Evolutionary conservation across 306 rosid species (phyloP), one percentile per base, ranked within the genome.

Genomic region (Dalbergia cochinchinensis): DNA sequence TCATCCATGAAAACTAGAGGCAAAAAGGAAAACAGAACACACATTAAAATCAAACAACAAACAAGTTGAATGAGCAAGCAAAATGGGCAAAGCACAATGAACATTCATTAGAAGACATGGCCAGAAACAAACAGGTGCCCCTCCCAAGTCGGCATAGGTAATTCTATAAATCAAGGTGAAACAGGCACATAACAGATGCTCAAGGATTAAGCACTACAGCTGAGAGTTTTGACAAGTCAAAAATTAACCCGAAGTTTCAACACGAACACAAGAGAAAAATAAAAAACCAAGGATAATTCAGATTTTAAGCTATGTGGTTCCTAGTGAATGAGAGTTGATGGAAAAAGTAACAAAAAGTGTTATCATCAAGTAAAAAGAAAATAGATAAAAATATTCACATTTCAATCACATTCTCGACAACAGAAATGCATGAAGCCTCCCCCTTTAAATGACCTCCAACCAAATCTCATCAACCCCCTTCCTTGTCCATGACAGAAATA

Each of bases 141-240:
- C 8, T 39, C 3, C 5, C 65, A 60, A 70, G 77, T 70, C 71
- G 41, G 55, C 26, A 42, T 50, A 58, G 48, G 26, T 73, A 18
- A 62, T 18, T 70, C 18, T 18, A 60, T n/a, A 55, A n/a, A 57
- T 68, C 14, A 31, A 53, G 22, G 11, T 51, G 7, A 16, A 16
- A 59, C 8, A 8, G 5, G 34, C 26, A 53, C 57, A 65, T 9
- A 51, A 51, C 31, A 76, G 3, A 53, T 11, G 64, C 64, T 22
- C 35, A 7, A 7, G 20, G 26, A 14, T 42, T 31, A 15, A 61
- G 18, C 69, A 22, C 42, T 13, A 10, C 53, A 47, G 5, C 41
- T 4, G 39, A 42, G 18, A 54, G 35, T 37, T 37, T 15, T 22
- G 7, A 47, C 34, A 19, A 37, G 70, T 39, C 22, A 65, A 2